Base-by-base conservation (phyloP, 2,329 filamentous ascomycete genomes). In the Paecilomyces sp. region DNA sequence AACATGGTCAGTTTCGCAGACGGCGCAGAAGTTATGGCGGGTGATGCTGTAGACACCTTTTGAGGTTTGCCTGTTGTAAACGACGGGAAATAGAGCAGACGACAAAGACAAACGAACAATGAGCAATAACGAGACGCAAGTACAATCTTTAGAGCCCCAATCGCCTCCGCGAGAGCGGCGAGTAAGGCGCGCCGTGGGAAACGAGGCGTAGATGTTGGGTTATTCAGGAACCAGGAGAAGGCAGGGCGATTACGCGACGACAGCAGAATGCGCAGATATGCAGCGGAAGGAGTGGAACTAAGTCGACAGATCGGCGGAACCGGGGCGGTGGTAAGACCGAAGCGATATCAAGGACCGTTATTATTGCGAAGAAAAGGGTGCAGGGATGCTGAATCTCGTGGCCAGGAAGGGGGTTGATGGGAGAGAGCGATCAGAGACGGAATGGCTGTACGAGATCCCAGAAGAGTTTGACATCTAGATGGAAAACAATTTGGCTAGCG, bases 401-500 rank as follows among this genome's bases (percentile, higher is more conserved):
- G 51, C 22, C 51, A 9, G 22, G 22, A 25, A 25, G 51, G 51
- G 51, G 51, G 51, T 53, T 25, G 28, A 30, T 25, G 51, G 28
- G 22, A 6, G 28, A 53, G 28, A 30, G 28, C 28, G 22, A 53
- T 30, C 51, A 53, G 51, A 53, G 51, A 53, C 24, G 41, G 41
- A 18, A 18, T 18, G 41, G 18, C 41, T 47, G 41, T 47, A 47
- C 5, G 41, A 47, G 41, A 47, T 47, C 41, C 41, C 41, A 47
- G 15, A 47, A 47, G 41, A 22, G 15, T 47, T 47, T 47, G 15
- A 47, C 41, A 47, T 47, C 51, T 18, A 53, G 36, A 53, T 24
- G 30, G 58, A 60, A 52, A 60, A 60, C 55, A 57, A 36, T 51
- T 59, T 22, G 41, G 51, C 53, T 58, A 50, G 53, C 25, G 52